A percentile compares a stretch with the other conserved stretches of the same genome.
Conservation (phyloP, 371 early-diverging fungal genomes). For the Mucor saturninus region DNA sequence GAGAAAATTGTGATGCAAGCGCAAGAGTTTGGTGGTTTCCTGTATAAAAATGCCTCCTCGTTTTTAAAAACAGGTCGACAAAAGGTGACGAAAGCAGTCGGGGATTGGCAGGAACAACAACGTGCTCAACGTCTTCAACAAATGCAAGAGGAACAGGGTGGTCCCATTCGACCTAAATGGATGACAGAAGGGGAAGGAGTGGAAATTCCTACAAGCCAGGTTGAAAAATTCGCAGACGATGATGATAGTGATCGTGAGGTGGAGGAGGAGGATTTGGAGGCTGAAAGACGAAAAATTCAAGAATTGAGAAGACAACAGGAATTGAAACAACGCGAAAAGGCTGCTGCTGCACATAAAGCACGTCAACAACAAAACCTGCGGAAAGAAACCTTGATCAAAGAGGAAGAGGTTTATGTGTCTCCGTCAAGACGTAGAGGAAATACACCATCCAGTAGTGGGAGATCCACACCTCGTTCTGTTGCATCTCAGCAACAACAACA, state of each 20-base stretch:
- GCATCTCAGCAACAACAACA: background rate
- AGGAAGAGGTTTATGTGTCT: conserved; percentile 56
- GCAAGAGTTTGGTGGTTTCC: conserved; percentile 69
- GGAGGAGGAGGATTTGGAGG: conserved; percentile 16
- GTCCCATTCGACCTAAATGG: conserved; percentile 33
- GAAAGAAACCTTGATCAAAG: conserved; percentile 15
- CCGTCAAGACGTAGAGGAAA: conserved; percentile 55
- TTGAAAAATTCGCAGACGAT: conserved; percentile 42
- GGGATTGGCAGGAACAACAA: conserved; percentile 65
- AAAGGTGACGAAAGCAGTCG: conserved; percentile 67
- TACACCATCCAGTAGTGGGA: conserved; percentile 10
- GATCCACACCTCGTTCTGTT: conserved; percentile 16
- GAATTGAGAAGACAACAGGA: conserved; percentile 7
- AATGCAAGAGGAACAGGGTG: conserved; percentile 42
- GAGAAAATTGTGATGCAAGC: conserved; percentile 72
- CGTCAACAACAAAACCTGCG: conserved; percentile 33
- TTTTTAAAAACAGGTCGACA: conserved; percentile 73
- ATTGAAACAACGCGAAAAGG: conserved; percentile 14
- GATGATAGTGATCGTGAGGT: conserved; percentile 24
- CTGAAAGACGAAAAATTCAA: conserved; percentile 9
- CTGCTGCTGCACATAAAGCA: conserved; percentile 18
- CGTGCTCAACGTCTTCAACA: conserved; percentile 40
- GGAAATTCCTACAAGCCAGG: background rate
- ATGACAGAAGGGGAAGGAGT: conserved; percentile 12
- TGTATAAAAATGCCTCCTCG: conserved; percentile 75